phyloP scores from a whole-genome alignment of 2,329 filamentous ascomycete genomes.

The Fusarium secorum region DNA sequence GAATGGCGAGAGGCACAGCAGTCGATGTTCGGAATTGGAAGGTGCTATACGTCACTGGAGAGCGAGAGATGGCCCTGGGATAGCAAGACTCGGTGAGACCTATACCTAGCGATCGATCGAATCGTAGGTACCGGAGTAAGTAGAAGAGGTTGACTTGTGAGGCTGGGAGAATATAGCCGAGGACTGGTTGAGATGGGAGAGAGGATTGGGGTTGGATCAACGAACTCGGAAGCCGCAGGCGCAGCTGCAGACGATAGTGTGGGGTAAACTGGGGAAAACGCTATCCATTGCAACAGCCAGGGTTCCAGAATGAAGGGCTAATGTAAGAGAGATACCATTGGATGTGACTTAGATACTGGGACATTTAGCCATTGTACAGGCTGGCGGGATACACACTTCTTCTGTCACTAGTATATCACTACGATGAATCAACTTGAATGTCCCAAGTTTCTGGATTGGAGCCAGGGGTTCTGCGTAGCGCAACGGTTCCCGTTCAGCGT shows the following conservation, averaged over 20 bases:
- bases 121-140: neutral
- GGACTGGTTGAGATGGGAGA: conserved; percentile 10
- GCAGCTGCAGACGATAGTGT: conserved; percentile 29
- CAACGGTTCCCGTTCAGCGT: neutral
- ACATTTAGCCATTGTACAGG: neutral
- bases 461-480: neutral
- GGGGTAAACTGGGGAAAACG: conserved; percentile 38
- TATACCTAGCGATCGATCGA: neutral
- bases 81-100: neutral
- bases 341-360: neutral
- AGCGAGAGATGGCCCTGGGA: neutral
- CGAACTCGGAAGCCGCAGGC: conserved; percentile 10
- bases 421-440: neutral
- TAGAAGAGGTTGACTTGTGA: neutral
- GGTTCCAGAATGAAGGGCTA: conserved; percentile 10
- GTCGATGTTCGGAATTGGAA: conserved; percentile 16
- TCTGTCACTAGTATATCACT: neutral
- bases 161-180: conserved; percentile 25
- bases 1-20: conserved; percentile 26
- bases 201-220: conserved; percentile 17
- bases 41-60: neutral
- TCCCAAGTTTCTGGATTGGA: neutral
- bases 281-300: conserved; percentile 7
- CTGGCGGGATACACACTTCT: neutral
- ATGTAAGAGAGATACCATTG: neutral